Conservation (phyloP, 2,329 filamentous ascomycete genomes). For the Lachnellula suecica region DNA sequence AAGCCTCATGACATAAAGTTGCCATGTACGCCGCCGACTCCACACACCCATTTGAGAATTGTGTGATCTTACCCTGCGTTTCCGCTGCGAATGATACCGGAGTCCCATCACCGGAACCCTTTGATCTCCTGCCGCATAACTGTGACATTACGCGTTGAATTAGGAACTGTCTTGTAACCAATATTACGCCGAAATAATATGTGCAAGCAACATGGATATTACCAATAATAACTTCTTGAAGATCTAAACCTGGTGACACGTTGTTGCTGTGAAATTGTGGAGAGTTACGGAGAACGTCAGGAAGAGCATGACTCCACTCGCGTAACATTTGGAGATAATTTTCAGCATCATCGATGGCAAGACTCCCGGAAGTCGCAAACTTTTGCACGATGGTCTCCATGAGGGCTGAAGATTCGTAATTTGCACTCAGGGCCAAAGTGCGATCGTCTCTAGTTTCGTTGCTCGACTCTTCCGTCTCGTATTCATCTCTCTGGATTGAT, state of each 20-base stretch:
- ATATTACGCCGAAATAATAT: constrained; percentile 18
- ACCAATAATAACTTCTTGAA: constrained; percentile 7
- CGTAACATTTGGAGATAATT: background rate
- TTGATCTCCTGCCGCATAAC: background rate
- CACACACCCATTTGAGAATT: background rate
- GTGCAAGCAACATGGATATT: constrained; percentile 19
- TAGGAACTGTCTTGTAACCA: constrained; percentile 16
- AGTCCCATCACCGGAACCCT: too few species aligned
- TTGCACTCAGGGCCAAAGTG: background rate
- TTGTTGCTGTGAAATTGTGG: background rate
- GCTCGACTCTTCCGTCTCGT: background rate
- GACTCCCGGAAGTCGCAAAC: background rate
- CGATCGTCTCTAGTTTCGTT: background rate
- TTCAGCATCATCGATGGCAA: background rate
- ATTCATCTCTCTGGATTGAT: background rate
- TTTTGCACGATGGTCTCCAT: background rate
- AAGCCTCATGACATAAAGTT: constrained; percentile 3
- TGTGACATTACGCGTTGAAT: constrained; percentile 7
- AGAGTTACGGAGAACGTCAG: constrained; percentile 1
- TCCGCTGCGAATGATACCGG: too few species aligned
- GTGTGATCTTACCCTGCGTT: background rate
- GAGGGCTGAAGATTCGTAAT: background rate
- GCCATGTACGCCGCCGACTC: constrained; percentile 6
- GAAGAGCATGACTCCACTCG: constrained; percentile 3
- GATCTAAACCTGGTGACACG: background rate